Evolutionary conservation across 129 eudicot species (phyloP), one percentile per base, ranked within the genome.

Genomic region (Arctium lappa): DNA sequence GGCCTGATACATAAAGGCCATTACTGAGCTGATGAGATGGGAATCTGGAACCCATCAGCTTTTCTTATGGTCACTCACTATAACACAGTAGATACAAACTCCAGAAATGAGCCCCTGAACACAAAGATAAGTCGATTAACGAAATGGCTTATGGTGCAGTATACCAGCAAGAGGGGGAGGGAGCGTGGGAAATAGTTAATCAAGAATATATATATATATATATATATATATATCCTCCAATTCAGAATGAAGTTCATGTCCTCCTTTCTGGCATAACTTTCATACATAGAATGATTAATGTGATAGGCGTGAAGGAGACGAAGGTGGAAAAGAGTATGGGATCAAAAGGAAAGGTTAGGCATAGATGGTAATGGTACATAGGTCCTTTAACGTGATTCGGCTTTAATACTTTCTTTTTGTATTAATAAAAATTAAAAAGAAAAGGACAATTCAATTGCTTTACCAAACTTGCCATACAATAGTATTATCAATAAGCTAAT

Each of bases 1-100:
- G 91, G 31, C 97, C 97, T 3, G 97, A 92, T 27, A 92, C 97
- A 76, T 90, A 92, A 22, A 92, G 94, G 48, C 97, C 97, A 89
- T 85, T 92, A 81, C 94, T 89, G 72, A 92, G 90, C 88, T 92
- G 90, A 86, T 92, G 97, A 82, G 94, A 92, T 42, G 89, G 94
- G 87, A 92, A 92, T 79, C 97, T 75, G 63, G 94, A 90, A 85
- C 97, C 97, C 97, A 92, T 92, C 81, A 15, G 68, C 40, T 42
- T 76, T 75, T 40, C 48, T 29, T 63, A 42, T 2, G 62, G 37
- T 13, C 33, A 11, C 12, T 50, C 73, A 15, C 34, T 8, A 53
- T 71, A 71, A 44, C 33, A 7, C 31, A 32, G 86, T 18, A 70
- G 53, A 16, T 11, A 16, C 66, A 9, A 31, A 38, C 16, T 33